Percentiles rank a stretch among this genome's conserved stretches.
These are phyloP conservation scores for Cyberlindnera mrakii DNA, from an alignment of 805 yeast species.

Conservation along the genomic window DNA sequence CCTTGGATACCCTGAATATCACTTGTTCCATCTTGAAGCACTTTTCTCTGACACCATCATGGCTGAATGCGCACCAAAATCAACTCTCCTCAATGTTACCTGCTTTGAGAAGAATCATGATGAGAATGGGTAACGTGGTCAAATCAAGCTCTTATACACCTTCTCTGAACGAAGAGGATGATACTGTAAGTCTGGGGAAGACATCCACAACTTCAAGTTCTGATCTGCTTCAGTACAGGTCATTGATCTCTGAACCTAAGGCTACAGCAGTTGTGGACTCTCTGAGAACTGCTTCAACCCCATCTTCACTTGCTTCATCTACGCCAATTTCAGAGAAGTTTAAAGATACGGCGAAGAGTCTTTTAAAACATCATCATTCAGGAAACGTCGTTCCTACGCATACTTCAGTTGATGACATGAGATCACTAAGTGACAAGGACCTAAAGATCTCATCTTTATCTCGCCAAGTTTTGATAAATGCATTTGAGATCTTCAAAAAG, in stretches of 20 bases:
- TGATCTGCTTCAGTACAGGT: slow-evolving; percentile 8
- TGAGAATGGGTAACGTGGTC: slow-evolving; percentile 16
- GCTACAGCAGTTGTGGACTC: slow-evolving; percentile 3
- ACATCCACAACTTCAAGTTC: slow-evolving; percentile 17
- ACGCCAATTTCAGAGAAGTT: slow-evolving; percentile 22
- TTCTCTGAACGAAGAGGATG: slow-evolving; percentile 16
- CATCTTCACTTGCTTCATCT: slow-evolving; percentile 13
- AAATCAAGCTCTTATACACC: slow-evolving; percentile 15
- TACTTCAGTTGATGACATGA: slow-evolving; percentile 10
- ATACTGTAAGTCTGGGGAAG: slow-evolving; percentile 11
- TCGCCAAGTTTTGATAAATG: slow-evolving; percentile 24
- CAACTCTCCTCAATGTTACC: slow-evolving; percentile 25
- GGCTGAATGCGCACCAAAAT: slow-evolving; percentile 20
- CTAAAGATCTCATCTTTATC: slow-evolving; percentile 12
- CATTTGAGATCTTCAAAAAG: slow-evolving; percentile 26
- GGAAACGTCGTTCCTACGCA: slow-evolving; percentile 4
- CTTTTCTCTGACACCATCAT: slow-evolving; percentile 26
- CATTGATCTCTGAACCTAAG: slow-evolving; percentile 4
- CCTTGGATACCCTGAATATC: slow-evolving; percentile 28
- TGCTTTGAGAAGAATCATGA: slow-evolving; percentile 25
- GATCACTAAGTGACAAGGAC: slow-evolving; percentile 13
- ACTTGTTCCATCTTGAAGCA: slow-evolving; percentile 32
- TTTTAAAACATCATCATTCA: slow-evolving; percentile 21
- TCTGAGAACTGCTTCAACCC: slow-evolving; percentile 12
- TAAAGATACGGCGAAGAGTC: slow-evolving; percentile 19